Evolutionary conservation across 177 flowering plant genomes (phyloP), one percentile per base, ranked within the genome.

Genomic region (Tripterygium wilfordii): DNA sequence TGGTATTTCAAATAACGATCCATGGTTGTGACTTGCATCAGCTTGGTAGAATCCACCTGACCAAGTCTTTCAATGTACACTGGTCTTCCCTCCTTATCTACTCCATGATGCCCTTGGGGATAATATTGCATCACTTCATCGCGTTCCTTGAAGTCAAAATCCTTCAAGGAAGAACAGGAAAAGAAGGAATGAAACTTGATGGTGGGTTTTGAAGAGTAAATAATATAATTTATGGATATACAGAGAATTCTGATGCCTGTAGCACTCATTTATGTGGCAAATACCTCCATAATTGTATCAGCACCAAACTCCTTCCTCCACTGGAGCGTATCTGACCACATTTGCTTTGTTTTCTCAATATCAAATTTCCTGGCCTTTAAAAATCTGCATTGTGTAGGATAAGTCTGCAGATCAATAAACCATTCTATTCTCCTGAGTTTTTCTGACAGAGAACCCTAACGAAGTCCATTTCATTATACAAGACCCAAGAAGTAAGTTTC

Each of bases 31-130:
- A 58, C 95, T 73, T 88, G 94, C 85, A 91, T 23, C 54, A 91
- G 61, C 80, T 88, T 91, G 62, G 25, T 67, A 41, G 86, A 33
- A 58, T 91, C 98, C 33, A 86, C 92, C 68, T 63, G 63, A 31
- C 98, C 98, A 22, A 91, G 67, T 49, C 50, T 57, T 68, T 88
- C 95, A 17, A 88, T 85, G 48, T 88, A 88, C 41, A 88, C 85
- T 2, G 97, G 97, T 15, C 81, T 67, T 9, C 97, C 97, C 7
- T 89, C 97, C 65, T 82, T 86, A 53, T 89, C 97, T 15, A 89
- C 92, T 31, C 97, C 97, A 56, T 89, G 97, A 63, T 89, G 72
- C n/a, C 92, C 97, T 72, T 89, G 97, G 19, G 95, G 95, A 64
- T 89, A 89, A 62, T 83, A 65, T 55, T 74, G 24, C 18, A 70